Evolutionary conservation across 225 moss, liverwort and hornwort genomes (phyloP).

Genomic region (Pleurozium schreberi): DNA sequence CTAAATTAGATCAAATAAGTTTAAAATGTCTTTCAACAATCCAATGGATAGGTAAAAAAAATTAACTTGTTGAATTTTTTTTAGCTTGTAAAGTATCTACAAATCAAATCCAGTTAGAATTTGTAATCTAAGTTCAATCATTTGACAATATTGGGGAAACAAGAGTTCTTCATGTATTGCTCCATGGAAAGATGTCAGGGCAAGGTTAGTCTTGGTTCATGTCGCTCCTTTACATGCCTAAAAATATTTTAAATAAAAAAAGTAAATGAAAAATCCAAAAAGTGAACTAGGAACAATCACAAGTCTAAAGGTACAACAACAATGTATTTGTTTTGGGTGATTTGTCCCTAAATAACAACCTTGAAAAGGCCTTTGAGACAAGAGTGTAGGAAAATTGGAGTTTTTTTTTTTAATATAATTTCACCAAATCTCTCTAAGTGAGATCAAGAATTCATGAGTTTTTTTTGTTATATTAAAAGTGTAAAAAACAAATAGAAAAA

Average conservation of each 20-base stretch:
- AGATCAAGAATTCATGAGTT: rapidly evolving
- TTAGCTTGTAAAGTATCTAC: not conserved
- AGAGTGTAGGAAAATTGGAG: not conserved
- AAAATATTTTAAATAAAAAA: not conserved
- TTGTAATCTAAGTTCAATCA: not conserved
- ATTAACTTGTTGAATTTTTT: not conserved
- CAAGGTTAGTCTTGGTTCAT: not conserved
- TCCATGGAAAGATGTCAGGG: rapidly evolving
- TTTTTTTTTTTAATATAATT: not conserved
- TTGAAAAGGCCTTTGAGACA: rapidly evolving
- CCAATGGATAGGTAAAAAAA: rapidly evolving
- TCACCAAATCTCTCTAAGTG: not conserved
- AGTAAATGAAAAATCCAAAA: too few species aligned
- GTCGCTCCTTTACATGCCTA: rapidly evolving
- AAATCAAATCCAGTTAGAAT: not conserved
- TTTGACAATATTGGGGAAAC: not conserved
- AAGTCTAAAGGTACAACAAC: rapidly evolving
- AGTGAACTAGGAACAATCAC: rapidly evolving
- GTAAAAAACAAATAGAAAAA: too few species aligned
- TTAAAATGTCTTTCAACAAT: too few species aligned
- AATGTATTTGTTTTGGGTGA: rapidly evolving
- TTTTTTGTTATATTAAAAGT: too few species aligned
- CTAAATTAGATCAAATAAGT: not conserved
- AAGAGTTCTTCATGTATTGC: not conserved
- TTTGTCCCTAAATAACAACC: rapidly evolving